Base-by-base conservation (phyloP, 345 rosid genomes). In the Nephelium lappaceum region DNA sequence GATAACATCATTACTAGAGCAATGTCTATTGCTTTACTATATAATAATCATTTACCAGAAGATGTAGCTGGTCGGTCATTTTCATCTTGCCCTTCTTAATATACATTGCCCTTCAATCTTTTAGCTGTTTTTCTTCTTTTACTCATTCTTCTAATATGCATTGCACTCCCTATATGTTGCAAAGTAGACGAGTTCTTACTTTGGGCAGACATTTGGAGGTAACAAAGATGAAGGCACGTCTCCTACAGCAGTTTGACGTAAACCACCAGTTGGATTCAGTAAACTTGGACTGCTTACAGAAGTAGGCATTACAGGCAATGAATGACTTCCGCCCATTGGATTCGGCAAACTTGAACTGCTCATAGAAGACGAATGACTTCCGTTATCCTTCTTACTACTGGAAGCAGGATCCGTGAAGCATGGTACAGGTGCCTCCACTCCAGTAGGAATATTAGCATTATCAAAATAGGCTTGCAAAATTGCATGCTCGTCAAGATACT, bases 341-440 rank as follows among this genome's bases (percentile, higher is more conserved):
- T 36, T 76, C 23, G 62, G 77, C 31, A 65, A 67, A 76, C 74
- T 83, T 6, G 82, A 80, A 77, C 72, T 47, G 72, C 80, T 69
- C 24, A 25, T 68, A 21, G 77, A 65, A 79, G 81, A 69, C 23
- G 81, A 57, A 55, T 62, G 67, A 78, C 77, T 81, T 77, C 76
- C 84, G 71, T 74, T 77, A 64, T 60, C 72, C 38, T 77, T 43
- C 64, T 73, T 25, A 70, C 80, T 75, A 68, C 82, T 53, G 18
- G 78, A 76, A 69, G 78, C 16, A 53, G 85, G 83, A 81, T 80
- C 78, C 2, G 87, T 71, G 74, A 91, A 85, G 90, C 89, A 88
- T 61, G 97, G 94, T 77, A 95, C 82, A 2, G 92, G 31, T 47
- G 87, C 91, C 86, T 95, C 98, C 81, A 95, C 97, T 49, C 89